Evolutionary conservation across 306 rosid genomes (phyloP), one percentile per base, ranked within the genome.

Genomic region (Prunus armeniaca): DNA sequence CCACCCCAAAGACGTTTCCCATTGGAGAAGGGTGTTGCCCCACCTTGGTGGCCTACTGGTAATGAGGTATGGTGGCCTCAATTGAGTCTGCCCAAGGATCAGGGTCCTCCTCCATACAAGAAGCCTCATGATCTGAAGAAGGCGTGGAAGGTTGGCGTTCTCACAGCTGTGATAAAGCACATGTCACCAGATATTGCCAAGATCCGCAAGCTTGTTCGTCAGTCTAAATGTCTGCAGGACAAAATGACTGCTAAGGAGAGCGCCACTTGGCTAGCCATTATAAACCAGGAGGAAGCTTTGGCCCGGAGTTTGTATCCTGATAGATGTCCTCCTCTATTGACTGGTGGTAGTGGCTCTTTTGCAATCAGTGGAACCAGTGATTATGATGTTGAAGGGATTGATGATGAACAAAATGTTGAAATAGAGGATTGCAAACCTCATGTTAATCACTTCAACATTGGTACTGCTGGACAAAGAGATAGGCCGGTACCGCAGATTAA

Each of bases 31-130:
- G 96, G 93, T 6, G 65, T 87, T 19, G 43, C 78, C 2, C 97
- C 97, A 5, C 97, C 96, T 0, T 93, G 97, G 97, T 93, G 97
- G 97, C 97, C 97, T 2, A 70, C 68, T 0, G 96, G 92, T 51
- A 64, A 30, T 6, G 97, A 90, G 68, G 61, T 30, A 0, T 93
- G 96, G 97, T 90, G 92, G 93, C 58, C 71, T 0, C 82, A 87
- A 22, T 11, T 88, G 43, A 90, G 85, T 10, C 25, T 84, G 8
- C 41, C 82, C 0, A 57, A 54, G 38, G 89, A 86, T 43, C 89
- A 78, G 41, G 90, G 88, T 9, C 86, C 89, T 25, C 93, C 91
- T 4, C 97, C 96, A 3, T 93, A 90, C 65, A 88, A 68, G 83
- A 93, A 90, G 79, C 97, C 97, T 13, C 97, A 90, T 76, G 92